phyloP scores from a whole-genome alignment of 768 basidiomycete genomes.

The Pleurotus salmoneostramineus region DNA sequence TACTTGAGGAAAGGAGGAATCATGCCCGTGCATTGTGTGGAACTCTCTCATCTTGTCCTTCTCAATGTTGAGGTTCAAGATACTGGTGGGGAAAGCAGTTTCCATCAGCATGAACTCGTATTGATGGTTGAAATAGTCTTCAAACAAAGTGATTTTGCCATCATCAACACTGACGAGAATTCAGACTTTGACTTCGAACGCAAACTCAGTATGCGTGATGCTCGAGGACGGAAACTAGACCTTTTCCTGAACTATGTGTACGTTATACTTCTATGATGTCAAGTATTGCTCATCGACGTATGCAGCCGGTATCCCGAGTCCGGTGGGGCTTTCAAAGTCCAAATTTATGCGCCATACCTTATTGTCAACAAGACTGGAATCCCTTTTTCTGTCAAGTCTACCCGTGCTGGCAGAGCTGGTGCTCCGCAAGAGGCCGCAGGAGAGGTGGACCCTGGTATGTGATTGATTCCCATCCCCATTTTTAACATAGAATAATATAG shows the following conservation, averaged over 20 bases:
- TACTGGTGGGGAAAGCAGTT: constrained; percentile 51
- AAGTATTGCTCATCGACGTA: not conserved
- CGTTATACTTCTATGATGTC: constrained; percentile 21
- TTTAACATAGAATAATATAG: constrained; percentile 9
- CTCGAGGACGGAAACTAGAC: constrained; percentile 69
- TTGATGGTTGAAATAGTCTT: constrained; percentile 49
- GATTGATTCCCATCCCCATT: not conserved
- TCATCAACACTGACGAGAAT: constrained; percentile 91
- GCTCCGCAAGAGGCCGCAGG: constrained; percentile 83
- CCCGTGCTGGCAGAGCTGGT: constrained; percentile 56
- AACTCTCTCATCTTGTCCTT: constrained; percentile 83
- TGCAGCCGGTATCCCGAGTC: constrained; percentile 76
- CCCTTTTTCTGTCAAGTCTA: constrained; percentile 70
- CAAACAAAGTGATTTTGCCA: constrained; percentile 93
- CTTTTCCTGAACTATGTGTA: constrained; percentile 90
- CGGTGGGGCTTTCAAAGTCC: constrained; percentile 94
- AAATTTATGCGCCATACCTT: constrained; percentile 88
- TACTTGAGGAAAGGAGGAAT: constrained; percentile 91
- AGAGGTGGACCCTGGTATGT: constrained; percentile 58
- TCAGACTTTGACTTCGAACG: constrained; percentile 86
- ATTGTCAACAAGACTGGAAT: constrained; percentile 91
- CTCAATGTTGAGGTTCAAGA: constrained; percentile 91
- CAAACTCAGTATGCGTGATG: constrained; percentile 68
- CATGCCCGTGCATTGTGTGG: constrained; percentile 96
- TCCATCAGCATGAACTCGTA: not conserved